Conservation (phyloP, 352 stramenopile genomes). For the Phytophthora podocarpi region DNA sequence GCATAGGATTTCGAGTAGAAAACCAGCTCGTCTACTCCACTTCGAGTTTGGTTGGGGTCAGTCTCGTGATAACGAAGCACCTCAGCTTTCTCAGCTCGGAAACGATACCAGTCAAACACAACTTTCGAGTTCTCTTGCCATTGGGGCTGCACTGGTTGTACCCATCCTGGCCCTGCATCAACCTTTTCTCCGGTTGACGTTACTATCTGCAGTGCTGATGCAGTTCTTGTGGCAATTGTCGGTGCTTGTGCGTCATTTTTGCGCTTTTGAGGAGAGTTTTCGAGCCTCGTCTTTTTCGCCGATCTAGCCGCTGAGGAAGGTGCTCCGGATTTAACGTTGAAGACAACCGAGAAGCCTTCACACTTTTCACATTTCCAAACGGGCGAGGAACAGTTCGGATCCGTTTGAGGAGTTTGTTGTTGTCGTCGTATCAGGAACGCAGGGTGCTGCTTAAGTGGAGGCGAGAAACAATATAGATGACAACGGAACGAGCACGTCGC, state of each 20-base stretch:
- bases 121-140: conserved; percentile 23
- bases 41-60: not conserved
- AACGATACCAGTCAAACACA: conserved; percentile 40
- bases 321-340: conserved; percentile 16
- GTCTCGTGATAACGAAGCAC: conserved; percentile 7
- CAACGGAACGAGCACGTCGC: conserved; percentile 52
- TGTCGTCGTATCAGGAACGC: conserved; percentile 35
- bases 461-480: conserved; percentile 75
- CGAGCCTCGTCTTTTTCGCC: not conserved
- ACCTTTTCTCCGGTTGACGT: not conserved
- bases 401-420: not conserved
- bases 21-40: conserved; percentile 39
- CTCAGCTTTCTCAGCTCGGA: conserved; percentile 28
- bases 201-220: no score
- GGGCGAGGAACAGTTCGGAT: not conserved
- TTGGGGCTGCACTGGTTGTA: conserved; percentile 24
- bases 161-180: conserved; percentile 1
- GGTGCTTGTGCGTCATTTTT: not conserved
- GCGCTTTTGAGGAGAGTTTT: not conserved
- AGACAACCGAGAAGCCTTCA: conserved; percentile 29
- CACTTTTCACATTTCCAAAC: conserved; percentile 39
- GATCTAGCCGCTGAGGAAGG: conserved; percentile 1
- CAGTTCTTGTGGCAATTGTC: not conserved
- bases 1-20: conserved; percentile 57
- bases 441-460: conserved; percentile 66